A percentile compares a stretch with the other conserved stretches of the same genome.
Evolutionary conservation across 2,329 filamentous ascomycete genomes (phyloP).

Genomic region (Aspergillus cejpii): DNA sequence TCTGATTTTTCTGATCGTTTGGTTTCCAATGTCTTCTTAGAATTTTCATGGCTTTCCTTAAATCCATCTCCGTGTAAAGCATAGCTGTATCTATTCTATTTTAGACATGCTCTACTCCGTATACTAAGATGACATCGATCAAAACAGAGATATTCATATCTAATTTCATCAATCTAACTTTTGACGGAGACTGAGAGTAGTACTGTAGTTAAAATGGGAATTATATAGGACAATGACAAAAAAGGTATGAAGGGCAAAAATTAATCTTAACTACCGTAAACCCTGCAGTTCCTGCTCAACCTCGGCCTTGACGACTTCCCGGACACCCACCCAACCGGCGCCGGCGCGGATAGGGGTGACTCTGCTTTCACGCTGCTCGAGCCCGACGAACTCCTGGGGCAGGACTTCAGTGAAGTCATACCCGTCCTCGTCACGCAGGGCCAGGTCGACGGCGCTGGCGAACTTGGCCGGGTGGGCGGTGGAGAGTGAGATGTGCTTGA

Average conservation of each 20-base stretch:
- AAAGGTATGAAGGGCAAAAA: background rate
- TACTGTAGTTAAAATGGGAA: background rate
- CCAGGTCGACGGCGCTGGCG: slow-evolving; percentile 71
- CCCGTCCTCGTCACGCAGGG: slow-evolving; percentile 61
- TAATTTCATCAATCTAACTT: background rate
- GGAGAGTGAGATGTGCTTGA: slow-evolving; percentile 72
- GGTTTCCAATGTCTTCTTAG: too few relatives aligned
- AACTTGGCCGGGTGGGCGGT: slow-evolving; percentile 98
- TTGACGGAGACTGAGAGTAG: background rate
- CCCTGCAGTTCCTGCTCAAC: slow-evolving; percentile 48
- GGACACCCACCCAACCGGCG: slow-evolving; percentile 64
- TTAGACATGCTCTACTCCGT: too few relatives aligned
- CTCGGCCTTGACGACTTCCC: slow-evolving; percentile 67
- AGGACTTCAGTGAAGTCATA: slow-evolving; percentile 76
- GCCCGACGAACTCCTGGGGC: slow-evolving; percentile 71
- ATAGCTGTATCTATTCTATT: too few relatives aligned
- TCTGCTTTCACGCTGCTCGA: slow-evolving; percentile 68
- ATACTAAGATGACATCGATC: too few relatives aligned
- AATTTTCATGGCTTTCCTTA: too few relatives aligned
- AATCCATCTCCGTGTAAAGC: too few relatives aligned
- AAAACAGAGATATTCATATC: too few relatives aligned
- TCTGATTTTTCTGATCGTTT: too few relatives aligned
- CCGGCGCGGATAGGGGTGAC: slow-evolving; percentile 61
- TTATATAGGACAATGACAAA: slow-evolving; percentile 54
- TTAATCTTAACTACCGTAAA: slow-evolving; percentile 11